These are phyloP conservation scores for Stephanodiscus triporus DNA, from an alignment of 108 stramenopile species.

Conservation along the genomic window DNA sequence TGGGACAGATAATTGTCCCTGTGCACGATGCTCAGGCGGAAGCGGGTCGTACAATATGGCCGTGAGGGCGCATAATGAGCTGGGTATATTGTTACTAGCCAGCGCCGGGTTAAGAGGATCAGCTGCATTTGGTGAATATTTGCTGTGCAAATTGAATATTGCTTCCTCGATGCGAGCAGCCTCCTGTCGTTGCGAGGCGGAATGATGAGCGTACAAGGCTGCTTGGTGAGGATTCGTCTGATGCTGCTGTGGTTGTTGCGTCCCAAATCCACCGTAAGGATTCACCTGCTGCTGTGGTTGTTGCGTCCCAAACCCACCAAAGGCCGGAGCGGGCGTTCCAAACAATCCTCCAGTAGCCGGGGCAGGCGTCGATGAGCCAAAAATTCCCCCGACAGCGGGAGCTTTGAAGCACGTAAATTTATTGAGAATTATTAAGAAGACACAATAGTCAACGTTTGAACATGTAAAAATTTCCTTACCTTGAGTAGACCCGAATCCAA, in stretches of 20 bases:
- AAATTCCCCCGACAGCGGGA: conserved; percentile 35
- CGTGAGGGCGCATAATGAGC: conserved; percentile 54
- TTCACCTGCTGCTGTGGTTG: not conserved
- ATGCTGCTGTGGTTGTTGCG: conserved; percentile 12
- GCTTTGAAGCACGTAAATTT: not conserved
- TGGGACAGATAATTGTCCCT: conserved; percentile 48
- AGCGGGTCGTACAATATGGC: conserved; percentile 76
- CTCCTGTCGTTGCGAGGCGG: conserved; percentile 73
- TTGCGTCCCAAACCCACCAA: conserved; percentile 11
- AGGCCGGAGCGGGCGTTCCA: conserved; percentile 17
- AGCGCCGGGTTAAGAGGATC: conserved; percentile 28
- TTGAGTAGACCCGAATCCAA: conserved; percentile 34
- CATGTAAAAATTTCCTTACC: conserved; percentile 4
- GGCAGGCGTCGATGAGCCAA: conserved; percentile 37
- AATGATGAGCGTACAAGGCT: conserved; percentile 70
- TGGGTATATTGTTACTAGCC: conserved; percentile 21
- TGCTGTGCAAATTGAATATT: conserved; percentile 54
- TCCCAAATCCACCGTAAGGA: conserved; percentile 8
- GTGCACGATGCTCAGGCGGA: conserved; percentile 60
- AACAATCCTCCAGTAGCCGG: conserved; percentile 32
- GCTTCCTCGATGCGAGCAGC: conserved; percentile 61
- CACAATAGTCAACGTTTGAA: not conserved
- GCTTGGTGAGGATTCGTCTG: conserved; percentile 66
- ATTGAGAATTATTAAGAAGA: not conserved
- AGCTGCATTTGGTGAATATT: conserved; percentile 49